Base-by-base conservation (phyloP, 1,284 basidiomycete species). In the Trametes sp. region DNA sequence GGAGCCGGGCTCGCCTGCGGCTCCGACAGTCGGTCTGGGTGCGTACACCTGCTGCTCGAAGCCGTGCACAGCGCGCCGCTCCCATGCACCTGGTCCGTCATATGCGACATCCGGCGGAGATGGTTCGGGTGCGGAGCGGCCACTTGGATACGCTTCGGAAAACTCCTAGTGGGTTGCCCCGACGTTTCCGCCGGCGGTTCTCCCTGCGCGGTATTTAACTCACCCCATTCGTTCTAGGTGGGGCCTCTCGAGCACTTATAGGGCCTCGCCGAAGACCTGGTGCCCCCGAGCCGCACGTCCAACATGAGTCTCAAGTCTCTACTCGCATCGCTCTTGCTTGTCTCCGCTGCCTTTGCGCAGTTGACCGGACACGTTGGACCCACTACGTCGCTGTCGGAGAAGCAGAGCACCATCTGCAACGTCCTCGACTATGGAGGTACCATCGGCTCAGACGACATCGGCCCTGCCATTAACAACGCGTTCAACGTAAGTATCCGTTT, bases 401-500 rank as follows among this genome's bases (percentile, higher is more conserved):
- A 75, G 64, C 69, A 70, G 45, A 61, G 61, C 48, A 71, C 66
- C 9, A 72, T 76, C 19, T 76, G 75, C 64, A 77, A 71, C 54
- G 75, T 77, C 2, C 70, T 77, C 33, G 63, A 74, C 61, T 77
- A 75, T 59, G 75, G 75, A 0, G 75, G 75, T 1, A 55, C 54
- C 11, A 61, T 76, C 44, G 75, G 75, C 23, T 75, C 74, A 33
- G 69, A 64, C 56, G 75, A 77, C 53, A 77, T 77, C 50, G 76
- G 76, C 0, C 76, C 76, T 46, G 75, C 76, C 1, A 78, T 78
- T 46, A 62, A 66, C 6, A 70, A 53, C 54, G 74, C 76, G 11
- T 78, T 75, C 69, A 73, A 63, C 29, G 67, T 69, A 41, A 13
- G 63, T 41, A 14, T 10, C 19, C 11, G 9, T 11, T 13, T 5